Evolutionary conservation across 1,139 yeast genomes (phyloP), one percentile per base, ranked within the genome.

Genomic region (Saccharomycopsis hybrid): DNA sequence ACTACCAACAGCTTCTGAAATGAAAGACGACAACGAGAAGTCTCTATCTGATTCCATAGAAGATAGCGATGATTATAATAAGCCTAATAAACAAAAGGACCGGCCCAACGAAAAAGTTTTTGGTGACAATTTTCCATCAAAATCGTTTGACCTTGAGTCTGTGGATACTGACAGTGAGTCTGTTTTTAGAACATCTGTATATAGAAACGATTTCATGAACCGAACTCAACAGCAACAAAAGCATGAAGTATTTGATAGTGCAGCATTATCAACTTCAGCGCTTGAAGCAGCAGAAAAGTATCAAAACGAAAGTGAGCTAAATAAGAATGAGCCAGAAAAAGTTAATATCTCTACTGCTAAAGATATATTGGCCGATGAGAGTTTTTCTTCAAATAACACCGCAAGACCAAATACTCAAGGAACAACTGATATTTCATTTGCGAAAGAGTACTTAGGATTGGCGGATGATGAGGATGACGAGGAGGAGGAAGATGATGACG

Each of bases 81-180:
- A 18, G 18, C 18, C 18, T 18, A 18, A 18, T 18, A 18, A 18
- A 18, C 18, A 18, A 18, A 18, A 18, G 18, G 18, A 18, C 18
- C 18, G 18, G 18, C 18, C 18, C 18, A 36, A 38, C 18, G 46
- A 33, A 39, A 39, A 35, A n/a, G 54, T 49, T 5, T 49, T 52
- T 36, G 53, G 53, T 8, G 53, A 48, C 29, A 52, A 48, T 44
- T 51, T 46, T 24, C 48, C 50, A 27, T 44, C 55, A 5, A 43
- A 37, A 4, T 29, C 43, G 8, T 11, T 8, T 24, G 52, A 50
- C 18, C 25, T 30, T 28, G 51, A 52, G 27, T 49, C 53, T 7
- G 29, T 46, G 2, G 33, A 44, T 28, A 49, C 49, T 3, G 52
- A 51, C 37, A 40, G 43, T 30, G n/a, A 18, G 27, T 28, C 29